Conservation (phyloP, 2,329 filamentous ascomycete genomes). For the Paraphaeosphaeria sporulosa region DNA sequence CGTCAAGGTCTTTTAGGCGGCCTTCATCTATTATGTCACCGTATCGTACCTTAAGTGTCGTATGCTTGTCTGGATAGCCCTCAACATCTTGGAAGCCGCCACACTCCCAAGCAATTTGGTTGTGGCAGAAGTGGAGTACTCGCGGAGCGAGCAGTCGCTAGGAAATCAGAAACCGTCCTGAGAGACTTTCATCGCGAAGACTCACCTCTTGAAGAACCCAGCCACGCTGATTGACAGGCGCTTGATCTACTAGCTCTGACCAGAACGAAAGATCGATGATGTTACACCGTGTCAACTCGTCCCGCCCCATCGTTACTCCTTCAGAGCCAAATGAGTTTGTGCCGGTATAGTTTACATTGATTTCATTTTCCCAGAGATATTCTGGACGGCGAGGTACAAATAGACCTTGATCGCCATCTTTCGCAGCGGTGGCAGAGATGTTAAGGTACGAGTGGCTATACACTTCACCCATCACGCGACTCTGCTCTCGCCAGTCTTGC, state of each 20-base stretch:
- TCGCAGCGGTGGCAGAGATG: constrained; percentile 31
- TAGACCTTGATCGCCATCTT: constrained; percentile 22
- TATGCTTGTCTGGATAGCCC: constrained; percentile 15
- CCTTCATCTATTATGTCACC: constrained; percentile 10
- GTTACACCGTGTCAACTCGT: neutral
- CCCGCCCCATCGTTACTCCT: neutral
- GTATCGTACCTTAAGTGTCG: constrained; percentile 7
- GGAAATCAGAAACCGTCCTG: too few species aligned
- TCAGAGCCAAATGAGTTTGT: neutral
- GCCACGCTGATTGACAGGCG: constrained; percentile 23
- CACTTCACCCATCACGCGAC: constrained; percentile 22
- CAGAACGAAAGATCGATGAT: constrained; percentile 18
- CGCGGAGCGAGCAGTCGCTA: constrained; percentile 21
- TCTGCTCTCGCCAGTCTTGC: constrained; percentile 29
- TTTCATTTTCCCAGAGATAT: constrained; percentile 20
- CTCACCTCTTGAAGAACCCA: constrained; percentile 27
- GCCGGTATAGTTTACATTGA: constrained; percentile 19
- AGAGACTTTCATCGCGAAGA: neutral
- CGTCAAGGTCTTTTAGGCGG: constrained; percentile 14
- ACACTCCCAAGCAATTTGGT: constrained; percentile 30
- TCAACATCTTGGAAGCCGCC: constrained; percentile 17
- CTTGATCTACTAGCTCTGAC: constrained; percentile 17
- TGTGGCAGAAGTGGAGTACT: constrained; percentile 23
- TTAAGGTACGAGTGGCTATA: constrained; percentile 30
- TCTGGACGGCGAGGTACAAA: constrained; percentile 18